Base-by-base conservation (phyloP, 257 asterid species). In the Thymus mandschuricus region DNA sequence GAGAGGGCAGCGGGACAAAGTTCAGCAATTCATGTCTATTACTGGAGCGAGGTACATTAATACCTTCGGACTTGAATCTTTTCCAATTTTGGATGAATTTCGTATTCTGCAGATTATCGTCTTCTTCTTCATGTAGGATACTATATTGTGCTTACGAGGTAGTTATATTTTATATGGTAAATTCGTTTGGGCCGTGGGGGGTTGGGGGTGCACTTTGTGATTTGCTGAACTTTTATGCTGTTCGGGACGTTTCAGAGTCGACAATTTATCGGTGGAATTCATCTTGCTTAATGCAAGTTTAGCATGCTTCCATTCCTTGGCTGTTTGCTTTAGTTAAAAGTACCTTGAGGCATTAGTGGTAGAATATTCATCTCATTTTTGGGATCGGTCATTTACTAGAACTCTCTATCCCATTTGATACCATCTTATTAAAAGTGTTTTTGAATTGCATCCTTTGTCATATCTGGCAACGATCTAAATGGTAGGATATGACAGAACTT, bases 1-100 rank as follows among this genome's bases (percentile, higher is more conserved):
- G 58, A 83, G 97, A 86, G 96, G 98, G 57, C 94, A 90, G 56
- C 94, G 99, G 7, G 99, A 95, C 78, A 92, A 92, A 81, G 81
- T 92, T 71, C 99, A 95, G 86, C 99, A 95, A 69, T 89, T 95
- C 78, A 88, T 92, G 79, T 69, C 96, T 33, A 92, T 95, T 70
- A 95, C 99, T 43, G 98, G 97, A 55, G 86, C 98, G 13, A 92
- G 96, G 99, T 95, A 79, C 46, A 60, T 55, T 2, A 40, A 0
- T 52, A 41, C 27, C 76, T 69, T 2, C 54, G 61, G 68, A 40
- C n/a, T 67, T 44, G 48, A 48, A 50, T 55, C 56, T 54, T n/a
- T 6, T 44, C 12, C 59, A 29, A 48, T 34, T 54, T 50, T 31
- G 66, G 40, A 49, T 51, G 40, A 31, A 21, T 21, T 63, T 66